A percentile compares a stretch with the other conserved stretches of the same genome.
These are phyloP conservation scores for Dacryopinax spathularia DNA, from an alignment of 768 basidiomycete species.

Conservation along the genomic window DNA sequence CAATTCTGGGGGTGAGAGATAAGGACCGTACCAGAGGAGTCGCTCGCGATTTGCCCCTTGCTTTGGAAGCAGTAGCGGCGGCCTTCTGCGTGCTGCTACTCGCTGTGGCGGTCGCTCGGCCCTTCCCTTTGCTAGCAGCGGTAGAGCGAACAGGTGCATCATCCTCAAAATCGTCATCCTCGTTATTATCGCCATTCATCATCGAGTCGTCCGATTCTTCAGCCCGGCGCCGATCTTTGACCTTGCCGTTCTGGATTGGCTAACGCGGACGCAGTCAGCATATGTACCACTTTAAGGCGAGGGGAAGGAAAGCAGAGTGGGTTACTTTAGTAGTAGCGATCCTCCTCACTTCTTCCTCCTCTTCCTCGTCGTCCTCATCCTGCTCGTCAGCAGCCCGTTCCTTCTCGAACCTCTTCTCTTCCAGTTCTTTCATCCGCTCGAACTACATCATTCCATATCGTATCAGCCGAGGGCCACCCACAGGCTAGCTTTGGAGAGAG, in stretches of 20 bases:
- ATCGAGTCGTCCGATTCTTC: slow-evolving; percentile 49
- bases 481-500: background rate
- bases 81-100: slow-evolving; percentile 22
- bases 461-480: background rate
- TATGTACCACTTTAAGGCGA: background rate
- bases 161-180: slow-evolving; percentile 44
- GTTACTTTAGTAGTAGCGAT: slow-evolving; percentile 33
- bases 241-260: slow-evolving; percentile 26
- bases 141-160: slow-evolving; percentile 20
- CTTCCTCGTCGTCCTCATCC: slow-evolving; percentile 33
- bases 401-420: slow-evolving; percentile 4
- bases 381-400: slow-evolving; percentile 24
- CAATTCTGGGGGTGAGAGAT: too few species aligned
- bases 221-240: slow-evolving; percentile 36
- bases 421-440: slow-evolving; percentile 46
- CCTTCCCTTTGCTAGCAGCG: background rate
- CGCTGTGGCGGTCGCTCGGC: slow-evolving; percentile 8
- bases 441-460: background rate
- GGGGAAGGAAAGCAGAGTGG: background rate
- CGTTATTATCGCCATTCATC: slow-evolving; percentile 49
- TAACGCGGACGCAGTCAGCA: background rate
- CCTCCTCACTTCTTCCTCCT: slow-evolving; percentile 39
- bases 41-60: slow-evolving; percentile 11
- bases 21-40: background rate
- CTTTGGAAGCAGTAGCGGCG: slow-evolving; percentile 17